Base-by-base conservation (phyloP, 1,284 basidiomycete genomes). In the Heterobasidion parviporum region DNA sequence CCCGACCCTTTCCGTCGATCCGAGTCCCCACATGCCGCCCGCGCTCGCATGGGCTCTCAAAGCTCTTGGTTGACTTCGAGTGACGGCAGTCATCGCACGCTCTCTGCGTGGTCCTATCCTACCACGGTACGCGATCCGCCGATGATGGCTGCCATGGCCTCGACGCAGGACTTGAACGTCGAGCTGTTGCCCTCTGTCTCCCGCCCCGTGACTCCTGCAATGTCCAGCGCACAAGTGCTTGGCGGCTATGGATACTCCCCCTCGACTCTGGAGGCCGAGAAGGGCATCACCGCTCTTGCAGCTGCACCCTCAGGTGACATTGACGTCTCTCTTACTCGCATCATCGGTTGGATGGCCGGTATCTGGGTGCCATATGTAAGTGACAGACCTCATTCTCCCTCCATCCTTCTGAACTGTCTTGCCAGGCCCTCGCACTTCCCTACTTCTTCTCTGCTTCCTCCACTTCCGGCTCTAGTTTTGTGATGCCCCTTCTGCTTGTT, bases 61-160 rank as follows among this genome's bases (percentile, higher is more conserved):
- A 81, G 73, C 14, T 88, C 86, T 6, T 88, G 86, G 85, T 66
- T 88, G 52, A 83, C 82, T 0, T 85, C 85, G 10, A 76, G 77
- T 3, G 74, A 77, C 47, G 79, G 74, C n/a, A 78, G 80, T 6
- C 80, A 79, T 53, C 69, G 72, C 9, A 82, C 81, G 0, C 58
- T 82, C 20, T 79, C 85, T 41, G 75, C 78, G 9, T 88, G 85
- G 83, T 86, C 83, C 2, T 87, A 79, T 71, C 79, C 86, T 12
- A 67, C 78, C 2, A 75, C 74, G 14, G 69, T 67, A 20, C 74
- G 71, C 57, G 65, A 54, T 12, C 41, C 16, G 16, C 44, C 6
- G 68, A 50, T 38, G n/a, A 32, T 54, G 18, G 54, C 63, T 9
- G 66, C 65, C 3, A 56, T 64, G 36, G 62, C 65, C 9, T 67